Base-by-base conservation (phyloP, 2,329 filamentous ascomycete genomes). In the Didymella keratinophila region DNA sequence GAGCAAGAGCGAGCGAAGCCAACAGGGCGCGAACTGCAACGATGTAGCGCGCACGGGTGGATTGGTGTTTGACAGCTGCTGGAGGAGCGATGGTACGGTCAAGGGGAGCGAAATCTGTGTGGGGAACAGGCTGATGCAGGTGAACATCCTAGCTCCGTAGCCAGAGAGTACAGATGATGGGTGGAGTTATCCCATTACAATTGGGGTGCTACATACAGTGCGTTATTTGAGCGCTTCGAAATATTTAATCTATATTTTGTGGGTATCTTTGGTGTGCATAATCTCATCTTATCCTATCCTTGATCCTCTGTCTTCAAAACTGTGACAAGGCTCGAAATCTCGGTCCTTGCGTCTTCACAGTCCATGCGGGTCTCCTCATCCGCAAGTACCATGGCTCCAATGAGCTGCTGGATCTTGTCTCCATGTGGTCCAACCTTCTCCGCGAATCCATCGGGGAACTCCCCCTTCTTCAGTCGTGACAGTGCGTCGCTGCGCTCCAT, bases 401-500 rank as follows among this genome's bases (percentile, higher is more conserved):
- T 62, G 43, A 75, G 62, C 11, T 58, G 62, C 42, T 69, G 63
- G 16, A 77, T 50, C 21, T 65, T 57, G 1, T 37, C 58, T 0
- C 71, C 71, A 2, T 60, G 18, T n/a, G 53, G 54, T 4, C 71
- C 72, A 25, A 73, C 30, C 2, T 47, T 49, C 1, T 58, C 48
- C 4, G 63, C 64, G 54, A 79, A 76, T 0, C 59, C 66, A 2
- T 58, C 58, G 0, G 75, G 72, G 27, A 79, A 66, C 14, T 67
- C 45, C 1, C 75, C 74, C 10, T 62, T 58, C 16, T 76, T 74
- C 4, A 81, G 63, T 2, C 65, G 62, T 1, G 66, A 67, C 11
- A 81, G 60, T 1, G 73, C 75, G 9, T 77, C 66, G 37, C 71
- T 61, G 8, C 79, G 69, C 63, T 81, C 79, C 74, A 78, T 79